Percentiles rank a stretch among this genome's conserved stretches.
Evolutionary conservation across 2,329 filamentous ascomycete species (phyloP).

Genomic region (Malbranchea zuffiana): DNA sequence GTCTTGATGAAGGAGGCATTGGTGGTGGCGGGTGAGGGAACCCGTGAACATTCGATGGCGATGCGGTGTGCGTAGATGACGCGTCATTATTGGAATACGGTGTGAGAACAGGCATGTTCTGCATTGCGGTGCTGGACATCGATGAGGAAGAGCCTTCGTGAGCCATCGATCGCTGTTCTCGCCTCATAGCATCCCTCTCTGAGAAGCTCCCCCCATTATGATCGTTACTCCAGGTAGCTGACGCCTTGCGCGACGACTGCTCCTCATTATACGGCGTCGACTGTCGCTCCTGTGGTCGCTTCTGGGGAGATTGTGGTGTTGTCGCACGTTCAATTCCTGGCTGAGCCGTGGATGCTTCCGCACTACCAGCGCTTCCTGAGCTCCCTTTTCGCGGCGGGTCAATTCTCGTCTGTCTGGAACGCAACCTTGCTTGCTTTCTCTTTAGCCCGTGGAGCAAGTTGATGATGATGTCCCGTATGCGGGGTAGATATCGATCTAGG

Average conservation of each 20-base stretch:
- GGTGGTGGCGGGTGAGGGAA: conserved; percentile 52
- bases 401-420: conserved; percentile 42
- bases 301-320: conserved; percentile 23
- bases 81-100: conserved; percentile 47
- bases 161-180: conserved; percentile 29
- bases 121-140: conserved; percentile 59
- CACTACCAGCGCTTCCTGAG: conserved; percentile 37
- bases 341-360: conserved; percentile 37
- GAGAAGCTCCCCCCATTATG: conserved; percentile 23
- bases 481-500: conserved; percentile 82
- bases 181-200: conserved; percentile 31
- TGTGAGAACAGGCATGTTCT: conserved; percentile 62
- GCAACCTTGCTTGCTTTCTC: conserved; percentile 85
- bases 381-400: conserved; percentile 34
- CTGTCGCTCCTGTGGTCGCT: conserved; percentile 26
- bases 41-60: conserved; percentile 18
- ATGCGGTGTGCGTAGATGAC: conserved; percentile 18
- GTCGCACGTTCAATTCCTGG: conserved; percentile 31
- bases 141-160: conserved; percentile 16
- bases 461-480: conserved; percentile 97
- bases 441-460: conserved; percentile 92
- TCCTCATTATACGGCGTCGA: conserved; percentile 31
- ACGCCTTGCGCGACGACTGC: conserved; percentile 19
- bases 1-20: conserved; percentile 70
- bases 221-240: conserved; percentile 21